Evolutionary conservation across 345 rosid species (phyloP).

Genomic region (Gynandropsis gynandra): DNA sequence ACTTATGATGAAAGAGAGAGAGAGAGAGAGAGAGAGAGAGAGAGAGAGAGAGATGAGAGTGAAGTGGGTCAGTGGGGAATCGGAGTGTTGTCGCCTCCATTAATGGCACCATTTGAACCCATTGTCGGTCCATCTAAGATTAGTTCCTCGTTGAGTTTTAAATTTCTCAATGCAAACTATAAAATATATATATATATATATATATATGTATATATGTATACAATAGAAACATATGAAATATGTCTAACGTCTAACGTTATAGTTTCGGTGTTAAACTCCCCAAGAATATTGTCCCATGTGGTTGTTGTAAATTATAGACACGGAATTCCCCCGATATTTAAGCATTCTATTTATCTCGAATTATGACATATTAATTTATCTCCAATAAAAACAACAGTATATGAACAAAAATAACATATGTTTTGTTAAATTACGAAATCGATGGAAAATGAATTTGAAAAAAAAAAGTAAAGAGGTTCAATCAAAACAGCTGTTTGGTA

Average conservation of each 20-base stretch:
- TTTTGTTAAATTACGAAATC: constrained; percentile 1
- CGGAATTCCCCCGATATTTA: constrained; percentile 11
- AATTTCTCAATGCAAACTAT: no score
- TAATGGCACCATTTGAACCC: constrained; percentile 63
- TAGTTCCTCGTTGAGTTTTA: constrained; percentile 4
- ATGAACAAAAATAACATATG: constrained; percentile 12
- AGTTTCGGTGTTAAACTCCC: constrained; percentile 20
- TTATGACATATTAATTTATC: no score
- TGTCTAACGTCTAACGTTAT: constrained; percentile 3
- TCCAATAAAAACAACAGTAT: no score
- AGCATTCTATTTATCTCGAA: neutral
- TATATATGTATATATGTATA: neutral
- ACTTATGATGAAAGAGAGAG: neutral
- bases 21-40: constrained; percentile 1
- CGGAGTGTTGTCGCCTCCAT: constrained; percentile 76
- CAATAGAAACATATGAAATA: neutral
- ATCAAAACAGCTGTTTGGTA: constrained; percentile 29
- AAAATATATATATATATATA: no score
- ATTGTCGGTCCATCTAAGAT: constrained; percentile 60
- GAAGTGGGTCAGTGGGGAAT: constrained; percentile 50
- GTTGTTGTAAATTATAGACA: constrained; percentile 19
- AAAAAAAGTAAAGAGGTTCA: constrained; percentile 14
- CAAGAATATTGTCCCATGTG: constrained; percentile 26
- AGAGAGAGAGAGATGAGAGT: constrained; percentile 16
- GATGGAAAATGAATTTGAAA: neutral